These are phyloP conservation scores for Clavulina sp. DNA, from an alignment of 768 basidiomycete species.

Conservation along the genomic window DNA sequence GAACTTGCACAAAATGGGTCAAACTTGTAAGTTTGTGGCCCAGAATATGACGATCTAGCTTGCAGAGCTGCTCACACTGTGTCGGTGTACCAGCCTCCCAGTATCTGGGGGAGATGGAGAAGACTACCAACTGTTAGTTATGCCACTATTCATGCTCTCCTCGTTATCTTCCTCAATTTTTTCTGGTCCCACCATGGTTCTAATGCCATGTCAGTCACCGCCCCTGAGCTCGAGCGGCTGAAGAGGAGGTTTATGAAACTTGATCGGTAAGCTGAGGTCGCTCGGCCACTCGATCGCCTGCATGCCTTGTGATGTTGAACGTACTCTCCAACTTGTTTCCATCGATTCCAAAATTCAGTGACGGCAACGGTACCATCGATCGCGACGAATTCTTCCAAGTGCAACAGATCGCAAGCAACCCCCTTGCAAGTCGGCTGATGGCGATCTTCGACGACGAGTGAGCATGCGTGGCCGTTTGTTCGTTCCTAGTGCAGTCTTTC, in stretches of 20 bases:
- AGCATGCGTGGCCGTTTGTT: constrained; percentile 20
- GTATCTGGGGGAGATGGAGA: constrained; percentile 97
- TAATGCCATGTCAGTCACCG: constrained; percentile 50
- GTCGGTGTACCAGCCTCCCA: constrained; percentile 43
- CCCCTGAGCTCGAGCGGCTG: constrained; percentile 79
- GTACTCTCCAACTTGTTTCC: neutral
- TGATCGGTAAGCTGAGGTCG: constrained; percentile 41
- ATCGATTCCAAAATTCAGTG: constrained; percentile 28
- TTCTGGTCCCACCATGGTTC: neutral
- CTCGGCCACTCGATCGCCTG: neutral
- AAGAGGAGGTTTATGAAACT: constrained; percentile 99
- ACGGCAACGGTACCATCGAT: constrained; percentile 96
- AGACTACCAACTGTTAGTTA: constrained; percentile 85
- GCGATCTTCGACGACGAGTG: constrained; percentile 99
- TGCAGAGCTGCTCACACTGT: neutral
- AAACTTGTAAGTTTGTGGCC: neutral
- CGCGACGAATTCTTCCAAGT: constrained; percentile 97
- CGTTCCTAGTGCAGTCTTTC: neutral
- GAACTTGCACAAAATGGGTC: neutral
- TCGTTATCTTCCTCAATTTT: neutral
- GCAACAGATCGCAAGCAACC: constrained; percentile 97
- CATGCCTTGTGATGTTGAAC: neutral
- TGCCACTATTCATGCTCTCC: neutral
- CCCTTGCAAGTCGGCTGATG: constrained; percentile 91
- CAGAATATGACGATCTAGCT: neutral